Evolutionary conservation across 768 basidiomycete genomes (phyloP), one percentile per base, ranked within the genome.

Genomic region (Tephrocybe sp.): DNA sequence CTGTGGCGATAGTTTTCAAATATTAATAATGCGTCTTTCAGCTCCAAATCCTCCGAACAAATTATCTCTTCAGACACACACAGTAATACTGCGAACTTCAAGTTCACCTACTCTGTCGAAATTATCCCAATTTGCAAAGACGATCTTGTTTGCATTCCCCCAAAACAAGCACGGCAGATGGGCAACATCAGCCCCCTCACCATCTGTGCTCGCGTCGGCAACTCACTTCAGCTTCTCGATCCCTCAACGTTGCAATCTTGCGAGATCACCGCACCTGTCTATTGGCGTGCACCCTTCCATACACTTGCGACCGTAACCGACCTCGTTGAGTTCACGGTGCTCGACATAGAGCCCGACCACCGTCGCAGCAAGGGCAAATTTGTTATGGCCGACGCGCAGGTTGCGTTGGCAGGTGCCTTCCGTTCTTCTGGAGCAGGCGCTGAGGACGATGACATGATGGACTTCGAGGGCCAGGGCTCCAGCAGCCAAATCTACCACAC

Each of bases 111-210:
- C 75, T 97, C 95, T 4, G 90, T 98, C 58, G 96, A 98, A 71
- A 97, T 99, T 63, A 82, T 88, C 4, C 94, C 97, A 0, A 83
- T 99, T 49, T 99, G 97, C 76, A 98, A 98, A 67, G 97, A 98
- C 65, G 97, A 99, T 69, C 81, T 99, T 22, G 88, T 98, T 17
- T 92, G 90, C 65, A 76, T 99, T 32, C 92, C 94, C 2, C 67
- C 72, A 10, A 91, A 92, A 62, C 85, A 87, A 58, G 94, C 97
- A 0, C 84, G 87, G 8, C 72, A 82, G 14, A 72, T 95, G 50
- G 83, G 86, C 64, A 98, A 95, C 74, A 96, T 99, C 71, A 83
- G 77, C 55, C 93, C 90, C 1, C 75, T 99, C 31, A 84, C 86
- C 10, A 64, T 99, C 56, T 98, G 95, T 71, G 83, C 84, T 5